These are phyloP conservation scores for Piromyces sp. DNA, from an alignment of 192 early-diverging fungal genomes.

Conservation along the genomic window DNA sequence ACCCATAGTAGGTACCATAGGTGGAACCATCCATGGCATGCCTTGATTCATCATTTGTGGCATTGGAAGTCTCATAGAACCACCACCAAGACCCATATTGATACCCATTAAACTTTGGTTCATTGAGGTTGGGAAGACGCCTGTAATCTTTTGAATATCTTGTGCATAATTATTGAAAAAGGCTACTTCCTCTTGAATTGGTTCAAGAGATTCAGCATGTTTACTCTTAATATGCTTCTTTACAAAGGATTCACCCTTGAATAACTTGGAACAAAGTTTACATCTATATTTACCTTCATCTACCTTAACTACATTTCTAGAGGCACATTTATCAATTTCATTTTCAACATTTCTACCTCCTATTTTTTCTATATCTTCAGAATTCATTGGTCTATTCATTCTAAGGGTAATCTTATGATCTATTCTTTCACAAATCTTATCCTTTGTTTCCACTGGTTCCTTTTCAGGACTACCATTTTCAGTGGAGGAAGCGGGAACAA, in stretches of 20 bases:
- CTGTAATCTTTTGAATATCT: conserved; percentile 65
- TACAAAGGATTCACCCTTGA: conserved; percentile 84
- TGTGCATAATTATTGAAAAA: conserved; percentile 79
- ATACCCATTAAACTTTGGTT: conserved; percentile 6
- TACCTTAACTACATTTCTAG: conserved; percentile 34
- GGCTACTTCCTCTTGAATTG: conserved; percentile 25
- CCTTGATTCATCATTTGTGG: conserved; percentile 11
- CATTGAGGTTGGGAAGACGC: conserved; percentile 10
- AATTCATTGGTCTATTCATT: conserved; percentile 6
- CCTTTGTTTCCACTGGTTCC: conserved; percentile 8
- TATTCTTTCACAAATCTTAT: conserved; percentile 20
- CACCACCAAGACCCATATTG: conserved; percentile 3
- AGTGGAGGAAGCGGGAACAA: not conserved
- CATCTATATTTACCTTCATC: conserved; percentile 79
- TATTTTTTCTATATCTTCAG: conserved; percentile 21
- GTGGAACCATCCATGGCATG: conserved; percentile 8
- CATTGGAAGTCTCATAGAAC: conserved; percentile 1
- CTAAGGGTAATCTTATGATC: not conserved
- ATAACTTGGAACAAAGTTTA: conserved; percentile 76
- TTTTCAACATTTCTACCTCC: conserved; percentile 33
- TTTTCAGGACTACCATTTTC: not conserved
- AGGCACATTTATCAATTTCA: conserved; percentile 30
- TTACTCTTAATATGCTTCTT: conserved; percentile 84
- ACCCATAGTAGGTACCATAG: conserved; percentile 13
- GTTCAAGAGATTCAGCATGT: conserved; percentile 56